Evolutionary conservation across 441 rosid genomes (phyloP).

Genomic region (Metrosideros polymorpha): DNA sequence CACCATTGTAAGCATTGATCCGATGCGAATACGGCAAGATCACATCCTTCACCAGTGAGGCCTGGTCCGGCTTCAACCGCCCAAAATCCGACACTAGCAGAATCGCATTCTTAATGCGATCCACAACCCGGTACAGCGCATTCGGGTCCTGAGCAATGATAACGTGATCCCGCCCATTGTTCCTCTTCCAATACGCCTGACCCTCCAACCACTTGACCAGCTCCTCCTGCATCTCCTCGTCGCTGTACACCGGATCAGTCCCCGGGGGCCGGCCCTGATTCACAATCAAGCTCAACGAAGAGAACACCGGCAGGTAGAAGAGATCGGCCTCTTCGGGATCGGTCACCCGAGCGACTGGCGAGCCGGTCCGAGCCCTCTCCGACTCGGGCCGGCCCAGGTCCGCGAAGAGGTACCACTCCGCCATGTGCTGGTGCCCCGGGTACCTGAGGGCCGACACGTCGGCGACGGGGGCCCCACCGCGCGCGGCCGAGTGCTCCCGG

Average conservation of each 20-base stretch:
- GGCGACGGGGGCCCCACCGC: slow-evolving; percentile 34
- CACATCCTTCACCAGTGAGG: slow-evolving; percentile 83
- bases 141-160: slow-evolving; percentile 86
- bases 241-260: slow-evolving; percentile 39
- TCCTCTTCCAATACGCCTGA: slow-evolving; percentile 80
- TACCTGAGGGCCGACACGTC: slow-evolving; percentile 46
- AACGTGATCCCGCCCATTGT: slow-evolving; percentile 66
- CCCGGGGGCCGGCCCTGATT: slow-evolving; percentile 43
- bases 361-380: slow-evolving; percentile 33
- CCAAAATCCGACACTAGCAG: slow-evolving; percentile 77
- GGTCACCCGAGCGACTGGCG: slow-evolving; percentile 41
- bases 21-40: slow-evolving; percentile 84
- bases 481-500: slow-evolving; percentile 63
- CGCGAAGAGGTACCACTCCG: slow-evolving; percentile 78
- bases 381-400: slow-evolving; percentile 46
- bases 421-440: slow-evolving; percentile 98
- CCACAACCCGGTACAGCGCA: slow-evolving; percentile 58
- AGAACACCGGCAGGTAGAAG: slow-evolving; percentile 82
- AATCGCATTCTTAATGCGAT: slow-evolving; percentile 54
- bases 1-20: slow-evolving; percentile 58
- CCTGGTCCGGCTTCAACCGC: slow-evolving; percentile 68
- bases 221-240: slow-evolving; percentile 72
- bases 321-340: slow-evolving; percentile 83
- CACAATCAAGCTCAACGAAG: slow-evolving; percentile 70
- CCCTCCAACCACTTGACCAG: slow-evolving; percentile 72